Evolutionary conservation across 768 basidiomycete species (phyloP), one percentile per base, ranked within the genome.

Genomic region (Cystobasidium tubakii): DNA sequence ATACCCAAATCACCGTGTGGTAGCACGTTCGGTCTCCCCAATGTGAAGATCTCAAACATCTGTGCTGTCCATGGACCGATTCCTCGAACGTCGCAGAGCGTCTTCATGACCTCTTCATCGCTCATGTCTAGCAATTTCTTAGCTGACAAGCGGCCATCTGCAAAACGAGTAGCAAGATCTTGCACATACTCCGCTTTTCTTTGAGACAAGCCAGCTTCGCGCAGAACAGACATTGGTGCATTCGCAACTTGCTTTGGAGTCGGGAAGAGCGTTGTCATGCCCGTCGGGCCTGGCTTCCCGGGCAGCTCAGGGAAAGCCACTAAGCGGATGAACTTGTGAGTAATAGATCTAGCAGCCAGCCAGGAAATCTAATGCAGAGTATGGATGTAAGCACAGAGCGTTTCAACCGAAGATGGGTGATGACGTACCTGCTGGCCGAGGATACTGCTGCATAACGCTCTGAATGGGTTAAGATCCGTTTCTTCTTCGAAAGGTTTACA

Each of bases 161-260:
- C 85, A 80, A 96, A 96, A 75, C 90, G 84, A 34, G 85, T 80
- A 1, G 92, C 91, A 13, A 95, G 83, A 78, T 91, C 90, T 36
- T 86, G 83, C 39, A 95, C 86, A 81, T 96, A 96, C 83, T 94
- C 91, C 1, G 90, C 90, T 80, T 96, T 96, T n/a, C 92, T 84
- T 19, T 82, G 85, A 75, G 89, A 91, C 71, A 95, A 81, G 0
- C 93, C 93, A 9, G 89, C 92, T 6, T 85, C 84, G 64, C 87
- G 85, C 39, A 95, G 83, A 1, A 83, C 83, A 15, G 85, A 76
- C 33, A 89, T 80, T 73, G 88, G 87, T 25, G 85, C 86, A 36
- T 82, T 81, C 1, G 86, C 83, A 1, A 95, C 90, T 79, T 89
- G 86, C 54, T 83, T 81, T 12, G 92, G 88, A 1, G 85, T 85